Evolutionary conservation across 306 rosid species (phyloP), one percentile per base, ranked within the genome.

Genomic region (Quercus cerris): DNA sequence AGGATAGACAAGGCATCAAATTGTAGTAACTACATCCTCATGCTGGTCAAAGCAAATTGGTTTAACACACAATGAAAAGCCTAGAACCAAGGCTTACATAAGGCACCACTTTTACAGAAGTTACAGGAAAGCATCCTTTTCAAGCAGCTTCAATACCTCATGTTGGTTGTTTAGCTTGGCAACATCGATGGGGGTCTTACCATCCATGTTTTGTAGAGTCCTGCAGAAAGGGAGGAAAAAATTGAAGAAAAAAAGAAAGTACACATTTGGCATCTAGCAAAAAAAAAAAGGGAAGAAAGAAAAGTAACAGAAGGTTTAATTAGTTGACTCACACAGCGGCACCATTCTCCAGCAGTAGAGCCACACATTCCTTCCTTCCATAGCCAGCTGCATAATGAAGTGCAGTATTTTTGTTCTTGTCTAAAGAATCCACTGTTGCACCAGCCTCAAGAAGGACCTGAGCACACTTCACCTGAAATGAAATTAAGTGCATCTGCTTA

Each of bases 301-400:
- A 8, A 8, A 41, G 46, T 14, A 30, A 1, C 18, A 15, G 22
- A 30, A 5, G 46, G 35, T 5, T 15, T 67, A 75, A 38, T 44
- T 73, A n/a, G 58, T 80, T 52, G 61, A 84, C 98, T 89, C 86
- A 96, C 99, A 96, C 98, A 38, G 99, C 98, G 51, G 99, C 97
- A 8, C 99, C 98, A 58, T 88, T 93, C 81, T 93, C 93, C 46
- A 96, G 91, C 38, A 96, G 93, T 63, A 96, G 92, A 19, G 98
- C 97, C 75, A 96, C 99, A 5, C 99, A 96, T 51, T 96, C 97
- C 93, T 93, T 91, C 88, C 99, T 84, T 52, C 99, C 99, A 69
- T 96, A 96, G 82, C 99, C 99, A 33, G 97, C 98, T n/a, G 99
- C 99, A 35, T 96, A 96, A 85, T 96, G 99, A 81, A 96, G 97